Evolutionary conservation across 371 early-diverging fungal genomes (phyloP), one percentile per base, ranked within the genome.

Genomic region (Syncephalis plumigaleata): DNA sequence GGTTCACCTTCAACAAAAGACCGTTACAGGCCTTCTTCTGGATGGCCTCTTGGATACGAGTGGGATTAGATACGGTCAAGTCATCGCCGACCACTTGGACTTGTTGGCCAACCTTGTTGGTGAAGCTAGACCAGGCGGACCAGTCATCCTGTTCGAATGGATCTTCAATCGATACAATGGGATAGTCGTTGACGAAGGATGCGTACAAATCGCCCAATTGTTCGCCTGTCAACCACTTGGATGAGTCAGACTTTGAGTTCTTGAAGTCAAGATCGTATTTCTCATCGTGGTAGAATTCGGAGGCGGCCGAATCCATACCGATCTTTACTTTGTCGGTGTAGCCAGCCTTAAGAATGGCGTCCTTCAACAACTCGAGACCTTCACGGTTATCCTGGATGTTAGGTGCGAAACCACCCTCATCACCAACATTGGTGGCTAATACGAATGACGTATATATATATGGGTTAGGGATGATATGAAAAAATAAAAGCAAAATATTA

Each of bases 321-420:
- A 99, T 95, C 66, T 84, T 79, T 60, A 97, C 69, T 75, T 92
- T 87, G 63, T 75, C 92, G 15, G 84, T 82, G 76, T 91, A 94
- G 39, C 95, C 89, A 54, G 94, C 90, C 63, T 78, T 79, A 46
- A 70, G 84, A 55, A 94, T 92, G 48, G 98, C 92, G 50, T 70
- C 54, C 55, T 72, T 73, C 46, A 99, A 71, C 44, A 99, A 78
- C 50, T 92, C 87, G 37, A 99, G 83, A 58, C 93, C 97, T 70
- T 98, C 98, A 57, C 75, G 71, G 73, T 83, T 85, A 62, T 91
- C 84, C 69, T 90, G 90, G 58, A 99, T 91, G 70, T 97, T 96
- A 63, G 99, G 99, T 43, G 98, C 98, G 65, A 98, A 99, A 53
- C 99, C 99, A 63, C 99, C 99, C 73, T 99, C 99, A 64, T 99